Conservation (phyloP, 768 basidiomycete genomes). For the Suillus tomentosus region DNA sequence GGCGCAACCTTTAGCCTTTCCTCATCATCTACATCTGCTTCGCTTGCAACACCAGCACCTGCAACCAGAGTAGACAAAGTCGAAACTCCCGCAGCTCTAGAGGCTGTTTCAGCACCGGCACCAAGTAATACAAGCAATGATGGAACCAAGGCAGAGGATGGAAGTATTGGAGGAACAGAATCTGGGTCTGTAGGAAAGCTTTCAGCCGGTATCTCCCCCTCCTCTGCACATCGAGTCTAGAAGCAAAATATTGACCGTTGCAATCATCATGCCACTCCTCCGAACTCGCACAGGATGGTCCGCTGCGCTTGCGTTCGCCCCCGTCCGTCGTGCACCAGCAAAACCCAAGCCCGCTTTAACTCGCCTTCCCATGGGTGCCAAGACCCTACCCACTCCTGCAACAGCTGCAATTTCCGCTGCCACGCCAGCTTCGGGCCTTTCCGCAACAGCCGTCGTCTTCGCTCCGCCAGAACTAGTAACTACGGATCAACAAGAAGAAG, state of each 20-base stretch:
- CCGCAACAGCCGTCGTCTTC: constrained; percentile 66
- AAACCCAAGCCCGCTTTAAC: constrained; percentile 46
- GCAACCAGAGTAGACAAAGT: constrained; percentile 22
- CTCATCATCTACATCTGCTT: constrained; percentile 40
- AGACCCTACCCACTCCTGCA: constrained; percentile 40
- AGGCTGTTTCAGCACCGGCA: constrained; percentile 24
- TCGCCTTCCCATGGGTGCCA: constrained; percentile 58
- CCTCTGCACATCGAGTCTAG: constrained; percentile 40
- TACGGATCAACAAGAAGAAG: constrained; percentile 28
- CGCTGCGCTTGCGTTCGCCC: constrained; percentile 86
- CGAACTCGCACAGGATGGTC: constrained; percentile 70
- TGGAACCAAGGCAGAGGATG: constrained; percentile 30
- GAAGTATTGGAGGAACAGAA: constrained; percentile 21
- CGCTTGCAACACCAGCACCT: constrained; percentile 26
- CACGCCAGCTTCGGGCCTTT: constrained; percentile 35
- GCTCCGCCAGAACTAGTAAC: constrained; percentile 64
- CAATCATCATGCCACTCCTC: constrained; percentile 33
- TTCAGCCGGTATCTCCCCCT: constrained; percentile 58
- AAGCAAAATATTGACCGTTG: constrained; percentile 40
- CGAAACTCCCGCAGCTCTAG: constrained; percentile 21
- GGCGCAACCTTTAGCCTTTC: constrained; percentile 53
- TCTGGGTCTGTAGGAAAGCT: constrained; percentile 43
- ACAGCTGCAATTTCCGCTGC: constrained; percentile 27
- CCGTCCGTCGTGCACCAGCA: constrained; percentile 61
- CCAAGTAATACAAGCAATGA: constrained; percentile 26